These are phyloP conservation scores for Jaminaea rosea DNA, from an alignment of 1,284 basidiomycete species.

Conservation along the genomic window DNA sequence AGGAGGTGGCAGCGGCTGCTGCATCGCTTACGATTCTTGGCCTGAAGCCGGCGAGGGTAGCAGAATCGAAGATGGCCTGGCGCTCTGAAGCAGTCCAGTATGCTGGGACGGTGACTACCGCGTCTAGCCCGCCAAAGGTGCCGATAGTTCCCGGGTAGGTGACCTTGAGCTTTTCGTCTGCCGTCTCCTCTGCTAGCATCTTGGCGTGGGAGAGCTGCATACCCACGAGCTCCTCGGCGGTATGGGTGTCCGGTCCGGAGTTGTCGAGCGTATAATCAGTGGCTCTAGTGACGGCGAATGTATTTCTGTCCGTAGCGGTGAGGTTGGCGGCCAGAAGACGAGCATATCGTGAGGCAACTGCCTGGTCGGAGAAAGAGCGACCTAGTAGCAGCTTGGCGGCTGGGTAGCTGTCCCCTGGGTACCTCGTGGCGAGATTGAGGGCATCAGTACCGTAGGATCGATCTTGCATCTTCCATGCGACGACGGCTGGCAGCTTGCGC, in stretches of 20 bases:
- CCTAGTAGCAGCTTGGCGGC: constrained; percentile 81
- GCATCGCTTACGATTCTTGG: constrained; percentile 81
- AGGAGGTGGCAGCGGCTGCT: constrained; percentile 53
- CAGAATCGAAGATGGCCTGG: constrained; percentile 70
- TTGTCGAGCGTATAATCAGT: constrained; percentile 10
- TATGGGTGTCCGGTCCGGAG: constrained; percentile 10
- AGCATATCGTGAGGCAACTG: constrained; percentile 14
- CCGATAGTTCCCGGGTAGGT: constrained; percentile 27
- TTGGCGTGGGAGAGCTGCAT: constrained; percentile 90
- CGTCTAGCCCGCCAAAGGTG: constrained; percentile 38
- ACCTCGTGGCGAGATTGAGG: constrained; percentile 74
- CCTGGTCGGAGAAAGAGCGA: constrained; percentile 15
- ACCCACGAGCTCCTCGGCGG: constrained; percentile 80
- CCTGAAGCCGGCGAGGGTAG: constrained; percentile 77
- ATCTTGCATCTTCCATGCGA: constrained; percentile 52
- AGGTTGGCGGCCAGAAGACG: constrained; percentile 31
- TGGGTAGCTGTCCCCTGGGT: constrained; percentile 77
- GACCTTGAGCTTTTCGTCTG: constrained; percentile 49
- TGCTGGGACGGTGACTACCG: constrained; percentile 43
- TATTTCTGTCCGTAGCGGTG: constrained; percentile 21
- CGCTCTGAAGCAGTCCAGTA: constrained; percentile 59
- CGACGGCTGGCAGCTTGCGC: constrained; percentile 82
- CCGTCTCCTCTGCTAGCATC: constrained; percentile 69
- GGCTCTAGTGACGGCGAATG: constrained; percentile 21
- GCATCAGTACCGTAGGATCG: constrained; percentile 81